phyloP scores from a whole-genome alignment of 1,284 basidiomycete genomes.

The Athelia psychrophila region DNA sequence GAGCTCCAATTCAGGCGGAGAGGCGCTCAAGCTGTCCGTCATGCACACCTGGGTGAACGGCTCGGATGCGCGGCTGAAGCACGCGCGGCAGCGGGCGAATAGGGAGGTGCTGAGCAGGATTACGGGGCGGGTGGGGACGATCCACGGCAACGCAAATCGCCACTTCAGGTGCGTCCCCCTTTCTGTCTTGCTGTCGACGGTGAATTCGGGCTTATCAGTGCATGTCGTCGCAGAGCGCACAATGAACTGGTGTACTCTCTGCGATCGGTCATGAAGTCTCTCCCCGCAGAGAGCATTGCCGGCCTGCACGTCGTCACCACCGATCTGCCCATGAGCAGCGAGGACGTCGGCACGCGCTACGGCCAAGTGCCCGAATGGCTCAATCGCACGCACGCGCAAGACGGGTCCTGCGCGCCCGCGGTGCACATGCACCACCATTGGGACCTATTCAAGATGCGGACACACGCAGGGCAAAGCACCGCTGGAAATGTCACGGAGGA shows the following conservation, averaged over 20 bases:
- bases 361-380: neutral
- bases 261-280: neutral
- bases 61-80: neutral
- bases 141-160: neutral
- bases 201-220: too few species aligned
- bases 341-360: neutral
- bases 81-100: neutral
- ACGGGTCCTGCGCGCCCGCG: neutral
- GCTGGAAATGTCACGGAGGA: neutral
- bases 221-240: neutral
- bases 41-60: constrained; percentile 1
- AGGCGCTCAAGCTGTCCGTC: neutral
- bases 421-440: neutral
- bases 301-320: neutral
- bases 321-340: neutral
- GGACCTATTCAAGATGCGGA: constrained; percentile 1
- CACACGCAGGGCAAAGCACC: too few species aligned
- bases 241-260: neutral
- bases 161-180: neutral
- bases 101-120: constrained; percentile 3
- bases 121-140: too few species aligned
- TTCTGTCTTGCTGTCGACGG: too few species aligned
- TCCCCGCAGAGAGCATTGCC: neutral
- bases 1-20: neutral
- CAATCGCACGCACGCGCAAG: neutral